Percentiles rank a stretch among this genome's conserved stretches.
These are phyloP conservation scores for Scheffersomyces stambukii DNA, from an alignment of 1,139 yeast genomes.

Conservation along the genomic window DNA sequence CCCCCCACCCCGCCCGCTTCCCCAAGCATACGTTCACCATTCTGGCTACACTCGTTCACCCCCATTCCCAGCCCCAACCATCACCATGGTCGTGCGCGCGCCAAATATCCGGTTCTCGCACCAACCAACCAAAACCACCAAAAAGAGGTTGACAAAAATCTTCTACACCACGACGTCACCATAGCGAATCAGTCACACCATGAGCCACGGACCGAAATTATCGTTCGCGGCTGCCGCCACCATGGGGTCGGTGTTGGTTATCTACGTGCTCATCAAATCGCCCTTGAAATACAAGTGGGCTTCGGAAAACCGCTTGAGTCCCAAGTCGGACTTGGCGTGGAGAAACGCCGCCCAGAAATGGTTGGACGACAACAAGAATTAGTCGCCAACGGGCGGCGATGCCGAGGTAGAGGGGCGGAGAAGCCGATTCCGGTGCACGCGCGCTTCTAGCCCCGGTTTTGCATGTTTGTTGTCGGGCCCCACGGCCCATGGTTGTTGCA, in stretches of 20 bases:
- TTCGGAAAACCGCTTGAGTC: constrained; percentile 42
- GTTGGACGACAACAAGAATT: constrained; percentile 31
- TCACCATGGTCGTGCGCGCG: constrained; percentile 1
- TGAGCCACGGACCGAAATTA: constrained; percentile 43
- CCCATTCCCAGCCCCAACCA: too few species aligned
- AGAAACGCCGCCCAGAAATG: constrained; percentile 47
- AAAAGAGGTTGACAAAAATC: constrained; percentile 7
- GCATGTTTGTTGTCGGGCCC: too few species aligned
- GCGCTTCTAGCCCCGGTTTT: too few species aligned
- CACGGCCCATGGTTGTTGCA: too few species aligned
- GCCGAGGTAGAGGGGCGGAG: too few species aligned
- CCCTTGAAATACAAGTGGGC: constrained; percentile 44
- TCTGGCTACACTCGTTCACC: too few species aligned
- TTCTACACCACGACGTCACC: background rate
- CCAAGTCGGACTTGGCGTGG: constrained; percentile 52
- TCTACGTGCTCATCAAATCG: constrained; percentile 39
- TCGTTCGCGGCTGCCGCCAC: constrained; percentile 41
- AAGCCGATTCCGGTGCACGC: background rate
- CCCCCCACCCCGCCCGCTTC: too few species aligned
- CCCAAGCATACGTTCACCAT: too few species aligned
- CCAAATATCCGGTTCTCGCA: background rate
- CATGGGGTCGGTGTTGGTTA: constrained; percentile 42
- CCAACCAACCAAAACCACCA: constrained; percentile 10
- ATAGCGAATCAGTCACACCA: constrained; percentile 8
- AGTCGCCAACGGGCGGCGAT: too few species aligned